Evolutionary conservation across 768 basidiomycete species (phyloP).

Genomic region (Tricholoma flavovirens): DNA sequence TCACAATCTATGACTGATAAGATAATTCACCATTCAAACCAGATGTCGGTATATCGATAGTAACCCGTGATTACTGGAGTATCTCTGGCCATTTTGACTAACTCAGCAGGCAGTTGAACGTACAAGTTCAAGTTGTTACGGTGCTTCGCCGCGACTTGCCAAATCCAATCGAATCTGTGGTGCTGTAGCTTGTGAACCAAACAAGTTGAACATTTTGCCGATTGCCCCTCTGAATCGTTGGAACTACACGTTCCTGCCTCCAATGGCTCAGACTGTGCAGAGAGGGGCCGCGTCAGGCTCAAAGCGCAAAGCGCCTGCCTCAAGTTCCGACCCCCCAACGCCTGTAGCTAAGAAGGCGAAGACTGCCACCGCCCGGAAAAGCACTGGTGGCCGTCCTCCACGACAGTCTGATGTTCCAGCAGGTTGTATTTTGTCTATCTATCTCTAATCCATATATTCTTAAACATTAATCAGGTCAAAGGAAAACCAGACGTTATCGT

Average conservation of each 20-base stretch:
- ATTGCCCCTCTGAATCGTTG: neutral
- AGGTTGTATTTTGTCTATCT: conserved; percentile 3
- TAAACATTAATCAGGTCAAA: conserved; percentile 8
- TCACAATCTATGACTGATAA: neutral
- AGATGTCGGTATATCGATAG: conserved; percentile 82
- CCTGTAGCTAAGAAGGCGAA: conserved; percentile 47
- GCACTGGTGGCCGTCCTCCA: conserved; percentile 65
- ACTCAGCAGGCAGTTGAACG: neutral
- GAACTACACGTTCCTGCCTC: conserved; percentile 4
- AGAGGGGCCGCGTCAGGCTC: conserved; percentile 37
- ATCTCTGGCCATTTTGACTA: conserved; percentile 21
- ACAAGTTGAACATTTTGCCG: conserved; percentile 22
- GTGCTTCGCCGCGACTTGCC: neutral
- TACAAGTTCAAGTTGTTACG: neutral
- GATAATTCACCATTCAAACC: conserved; percentile 63
- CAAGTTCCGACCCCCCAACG: conserved; percentile 39
- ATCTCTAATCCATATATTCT: neutral
- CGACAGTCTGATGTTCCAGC: conserved; percentile 23
- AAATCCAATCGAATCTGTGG: conserved; percentile 8
- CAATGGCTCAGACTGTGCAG: conserved; percentile 71
- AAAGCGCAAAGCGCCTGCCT: conserved; percentile 43
- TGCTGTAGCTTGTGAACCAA: conserved; percentile 10
- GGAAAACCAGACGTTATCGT: conserved; percentile 65
- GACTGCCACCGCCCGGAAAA: conserved; percentile 73
- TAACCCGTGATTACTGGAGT: conserved; percentile 57